phyloP scores from a whole-genome alignment of 2,329 filamentous ascomycete genomes.

The Penicillium nordicum region DNA sequence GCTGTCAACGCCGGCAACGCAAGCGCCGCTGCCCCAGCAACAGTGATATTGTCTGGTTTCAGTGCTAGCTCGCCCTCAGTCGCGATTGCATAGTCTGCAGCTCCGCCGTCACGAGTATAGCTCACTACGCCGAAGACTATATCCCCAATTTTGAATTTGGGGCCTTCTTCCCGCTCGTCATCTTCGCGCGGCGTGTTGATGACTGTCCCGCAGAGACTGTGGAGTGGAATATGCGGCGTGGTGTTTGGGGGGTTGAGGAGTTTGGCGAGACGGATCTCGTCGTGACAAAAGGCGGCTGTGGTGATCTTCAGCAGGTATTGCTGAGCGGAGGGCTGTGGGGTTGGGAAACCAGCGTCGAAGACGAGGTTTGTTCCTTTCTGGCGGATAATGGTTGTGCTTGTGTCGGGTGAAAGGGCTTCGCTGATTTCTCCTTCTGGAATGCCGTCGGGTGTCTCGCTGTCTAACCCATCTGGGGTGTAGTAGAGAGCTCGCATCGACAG shows the following conservation, averaged over 20 bases:
- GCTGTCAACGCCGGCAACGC: slow-evolving; percentile 41
- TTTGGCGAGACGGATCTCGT: slow-evolving; percentile 32
- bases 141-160: slow-evolving; percentile 42
- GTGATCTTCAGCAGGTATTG: slow-evolving; percentile 43
- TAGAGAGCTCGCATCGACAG: slow-evolving; percentile 40
- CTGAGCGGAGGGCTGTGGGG: slow-evolving; percentile 32
- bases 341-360: slow-evolving; percentile 37
- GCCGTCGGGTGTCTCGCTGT: neutral
- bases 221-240: slow-evolving; percentile 38
- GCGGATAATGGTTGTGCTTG: slow-evolving; percentile 13
- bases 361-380: slow-evolving; percentile 28
- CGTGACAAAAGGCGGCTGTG: slow-evolving; percentile 39
- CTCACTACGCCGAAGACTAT: slow-evolving; percentile 40
- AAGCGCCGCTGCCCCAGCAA: slow-evolving; percentile 36
- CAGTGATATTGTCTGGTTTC: slow-evolving; percentile 38
- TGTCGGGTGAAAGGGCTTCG: slow-evolving; percentile 6
- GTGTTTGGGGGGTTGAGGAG: slow-evolving; percentile 28
- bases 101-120: slow-evolving; percentile 39
- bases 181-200: slow-evolving; percentile 35
- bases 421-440: slow-evolving; percentile 11
- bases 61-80: slow-evolving; percentile 38
- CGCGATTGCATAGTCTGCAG: slow-evolving; percentile 41
- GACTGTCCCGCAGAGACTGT: slow-evolving; percentile 42
- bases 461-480: slow-evolving; percentile 22
- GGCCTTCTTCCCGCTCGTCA: slow-evolving; percentile 28